Conservation (phyloP, 768 basidiomycete species). For the Auriscalpium orientale region DNA sequence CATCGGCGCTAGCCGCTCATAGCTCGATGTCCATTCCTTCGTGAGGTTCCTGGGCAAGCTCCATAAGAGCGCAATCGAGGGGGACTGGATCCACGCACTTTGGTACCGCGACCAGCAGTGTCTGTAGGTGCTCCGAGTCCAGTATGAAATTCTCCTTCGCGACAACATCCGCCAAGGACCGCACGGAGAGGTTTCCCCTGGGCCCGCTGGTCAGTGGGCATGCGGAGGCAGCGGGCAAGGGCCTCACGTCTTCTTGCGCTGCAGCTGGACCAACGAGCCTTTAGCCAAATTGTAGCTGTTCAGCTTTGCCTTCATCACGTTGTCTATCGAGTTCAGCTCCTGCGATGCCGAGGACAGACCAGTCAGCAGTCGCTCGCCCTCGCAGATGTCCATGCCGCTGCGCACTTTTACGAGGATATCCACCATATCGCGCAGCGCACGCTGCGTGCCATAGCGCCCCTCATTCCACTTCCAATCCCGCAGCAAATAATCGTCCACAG, state of each 20-base stretch:
- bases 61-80: background rate
- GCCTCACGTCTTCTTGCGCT: slow-evolving; percentile 85
- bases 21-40: slow-evolving; percentile 86
- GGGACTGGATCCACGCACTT: slow-evolving; percentile 46
- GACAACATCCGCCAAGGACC: slow-evolving; percentile 81
- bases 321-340: slow-evolving; percentile 95
- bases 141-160: slow-evolving; percentile 73
- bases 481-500: slow-evolving; percentile 74
- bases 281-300: slow-evolving; percentile 92
- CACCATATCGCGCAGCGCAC: slow-evolving; percentile 74
- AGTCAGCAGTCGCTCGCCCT: background rate
- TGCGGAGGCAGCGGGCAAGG: slow-evolving; percentile 7
- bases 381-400: background rate
- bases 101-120: slow-evolving; percentile 87
- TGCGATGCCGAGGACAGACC: slow-evolving; percentile 25
- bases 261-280: slow-evolving; percentile 84
- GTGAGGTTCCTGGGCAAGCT: slow-evolving; percentile 47
- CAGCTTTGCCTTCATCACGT: slow-evolving; percentile 85
- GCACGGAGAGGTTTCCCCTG: slow-evolving; percentile 92
- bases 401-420: slow-evolving; percentile 80
- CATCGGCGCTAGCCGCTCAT: slow-evolving; percentile 83
- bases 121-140: slow-evolving; percentile 92
- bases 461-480: slow-evolving; percentile 89
- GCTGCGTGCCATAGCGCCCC: slow-evolving; percentile 80
- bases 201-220: slow-evolving; percentile 2